Evolutionary conservation across 768 basidiomycete genomes (phyloP).

Genomic region (Rhizopogon roseolus): DNA sequence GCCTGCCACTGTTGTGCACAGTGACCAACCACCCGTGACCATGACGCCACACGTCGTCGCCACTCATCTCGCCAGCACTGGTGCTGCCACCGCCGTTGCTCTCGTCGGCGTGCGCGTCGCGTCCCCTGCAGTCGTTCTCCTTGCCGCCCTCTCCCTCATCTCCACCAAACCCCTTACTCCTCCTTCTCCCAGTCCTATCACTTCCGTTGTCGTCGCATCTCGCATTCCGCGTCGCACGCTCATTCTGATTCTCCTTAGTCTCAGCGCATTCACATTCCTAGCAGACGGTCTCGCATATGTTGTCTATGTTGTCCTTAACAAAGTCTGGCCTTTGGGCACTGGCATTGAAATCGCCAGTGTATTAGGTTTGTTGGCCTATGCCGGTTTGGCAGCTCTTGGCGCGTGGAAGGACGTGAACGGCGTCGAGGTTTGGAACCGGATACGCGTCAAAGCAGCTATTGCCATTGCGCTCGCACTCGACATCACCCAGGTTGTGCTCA

Average conservation of each 20-base stretch:
- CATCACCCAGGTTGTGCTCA: constrained; percentile 46
- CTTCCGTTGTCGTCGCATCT: constrained; percentile 69
- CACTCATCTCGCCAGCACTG: constrained; percentile 4
- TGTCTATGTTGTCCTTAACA: constrained; percentile 56
- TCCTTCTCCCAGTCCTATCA: constrained; percentile 55
- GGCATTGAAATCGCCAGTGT: constrained; percentile 67
- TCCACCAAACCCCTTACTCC: constrained; percentile 42
- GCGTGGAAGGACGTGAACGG: constrained; percentile 77
- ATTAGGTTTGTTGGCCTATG: constrained; percentile 64
- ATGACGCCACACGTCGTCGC: background rate
- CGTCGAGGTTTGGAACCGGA: constrained; percentile 61
- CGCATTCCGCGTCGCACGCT: constrained; percentile 69
- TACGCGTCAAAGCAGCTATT: constrained; percentile 51
- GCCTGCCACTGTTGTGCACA: background rate
- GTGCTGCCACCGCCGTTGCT: constrained; percentile 24
- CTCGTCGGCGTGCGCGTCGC: constrained; percentile 58
- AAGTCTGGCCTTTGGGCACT: constrained; percentile 57
- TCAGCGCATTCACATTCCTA: constrained; percentile 69
- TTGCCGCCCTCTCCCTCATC: constrained; percentile 58
- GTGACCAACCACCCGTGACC: constrained; percentile 3
- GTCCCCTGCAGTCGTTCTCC: constrained; percentile 62
- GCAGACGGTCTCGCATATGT: constrained; percentile 75
- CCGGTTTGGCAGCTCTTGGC: constrained; percentile 69
- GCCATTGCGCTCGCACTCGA: constrained; percentile 54
- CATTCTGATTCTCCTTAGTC: constrained; percentile 68